Evolutionary conservation across 2,329 filamentous ascomycete genomes (phyloP), one percentile per base, ranked within the genome.

Genomic region (Monosporascus sp.): DNA sequence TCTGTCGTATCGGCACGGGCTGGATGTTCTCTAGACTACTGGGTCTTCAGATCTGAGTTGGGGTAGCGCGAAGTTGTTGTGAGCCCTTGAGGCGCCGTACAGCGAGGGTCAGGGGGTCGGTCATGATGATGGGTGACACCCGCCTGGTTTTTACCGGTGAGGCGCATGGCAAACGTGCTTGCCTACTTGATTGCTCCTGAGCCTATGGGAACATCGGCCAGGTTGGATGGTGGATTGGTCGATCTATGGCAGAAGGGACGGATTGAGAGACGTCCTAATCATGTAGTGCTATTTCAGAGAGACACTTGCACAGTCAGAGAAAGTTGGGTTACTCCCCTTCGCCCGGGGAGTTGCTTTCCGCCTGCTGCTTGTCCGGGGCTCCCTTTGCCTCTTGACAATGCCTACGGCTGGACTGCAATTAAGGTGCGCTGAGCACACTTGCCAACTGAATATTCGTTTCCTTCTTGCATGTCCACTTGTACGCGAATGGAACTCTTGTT

Each of bases 401-500:
- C 31, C 46, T 37, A 50, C 49, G 52, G 58, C 50, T 37, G 49
- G 56, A 53, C 50, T 52, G 50, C 59, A 60, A 61, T 61, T 61
- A 61, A 61, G 59, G 59, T 61, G 59, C 59, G 47, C 54, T 52
- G 37, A 61, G 59, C 59, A 61, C 59, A 58, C 59, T 61, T 61
- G 59, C 59, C 59, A 61, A 60, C 59, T 61, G 51, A 55, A 15
- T 44, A 49, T 45, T 22, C 46, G 50, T 15, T 31, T 47, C 31
- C 15, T 15, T 48, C 27, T 49, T 47, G 2, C 53, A 25, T 27
- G 17, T 25, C 14, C 18, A 15, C n/a, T 24, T 31, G 22, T 48
- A 22, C 46, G 43, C 39, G 17, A 49, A 25, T 5, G 31, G 1
- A 35, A 5, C 31, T 5, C 17, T 15, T 5, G 18, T 43, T 6